Evolutionary conservation across 129 eudicot genomes (phyloP), one percentile per base, ranked within the genome.

Genomic region (Flaveria ramosissima): DNA sequence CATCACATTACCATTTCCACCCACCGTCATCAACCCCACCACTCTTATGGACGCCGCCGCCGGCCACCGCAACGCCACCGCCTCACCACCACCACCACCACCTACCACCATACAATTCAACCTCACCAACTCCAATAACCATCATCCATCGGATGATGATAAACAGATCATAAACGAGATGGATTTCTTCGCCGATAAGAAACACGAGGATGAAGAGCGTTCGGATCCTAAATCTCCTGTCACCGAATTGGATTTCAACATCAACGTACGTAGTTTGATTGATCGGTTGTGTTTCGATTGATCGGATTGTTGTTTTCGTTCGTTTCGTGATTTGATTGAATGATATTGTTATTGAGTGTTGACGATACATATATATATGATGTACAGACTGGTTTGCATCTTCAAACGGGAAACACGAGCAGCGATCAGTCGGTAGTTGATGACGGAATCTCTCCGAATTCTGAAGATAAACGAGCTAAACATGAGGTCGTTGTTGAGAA

Each of bases 361-460:
- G 36, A 23, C 16, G 36, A 12, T 23, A 24, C 16, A 17, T 62
- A 26, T 61, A 17, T 62, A 26, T 61, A 32, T 27, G 27, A 14
- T 51, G 11, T 77, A 39, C 82, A 90, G 96, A 90, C 89, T 30
- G 90, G 90, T 20, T 85, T 90, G 81, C 87, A 80, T 63, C 96
- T 90, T 16, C 84, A 85, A 4, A 90, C 90, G 1, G 89, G 84
- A 26, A 89, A 87, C 69, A 73, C 86, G 3, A 80, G 89, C 17
- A 85, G 89, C 67, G 90, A 87, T 78, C 87, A 87, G 70, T 89
- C 96, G 48, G 76, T 81, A 45, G 92, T 85, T 30, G 92, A 85
- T 42, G 90, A 87, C 55, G 87, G 92, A 64, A 61, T 77, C 2
- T 85, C 92, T n/a, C 67, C 92, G 0, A 87, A 84, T 52, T 83